A percentile compares a stretch with the other conserved stretches of the same genome.
These are phyloP conservation scores for Brassica carinata DNA, from an alignment of 345 rosid genomes.

Conservation along the genomic window DNA sequence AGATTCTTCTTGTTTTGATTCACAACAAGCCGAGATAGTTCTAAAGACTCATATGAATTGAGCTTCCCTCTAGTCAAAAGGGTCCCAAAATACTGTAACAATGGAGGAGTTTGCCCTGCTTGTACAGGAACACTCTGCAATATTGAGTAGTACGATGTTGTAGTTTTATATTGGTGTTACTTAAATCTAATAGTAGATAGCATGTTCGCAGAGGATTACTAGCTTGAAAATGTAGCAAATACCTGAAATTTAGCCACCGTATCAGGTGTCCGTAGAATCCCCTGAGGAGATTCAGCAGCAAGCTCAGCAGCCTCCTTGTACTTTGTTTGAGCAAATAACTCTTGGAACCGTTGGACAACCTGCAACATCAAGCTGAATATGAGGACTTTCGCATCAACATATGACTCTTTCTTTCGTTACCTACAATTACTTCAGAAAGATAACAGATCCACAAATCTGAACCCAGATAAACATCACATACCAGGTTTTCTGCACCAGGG, in stretches of 20 bases:
- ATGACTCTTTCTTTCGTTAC: neutral
- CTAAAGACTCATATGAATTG: conserved; percentile 94
- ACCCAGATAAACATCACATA: conserved; percentile 41
- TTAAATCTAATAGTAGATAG: conserved; percentile 1
- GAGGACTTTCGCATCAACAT: conserved; percentile 11
- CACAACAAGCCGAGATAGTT: conserved; percentile 96
- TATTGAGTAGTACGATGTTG: conserved; percentile 3
- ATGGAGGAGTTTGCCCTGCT: conserved; percentile 98
- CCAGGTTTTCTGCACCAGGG: conserved; percentile 99
- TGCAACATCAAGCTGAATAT: conserved; percentile 44
- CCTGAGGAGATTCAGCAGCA: conserved; percentile 99
- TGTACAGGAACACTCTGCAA: conserved; percentile 98
- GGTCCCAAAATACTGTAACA: conserved; percentile 98
- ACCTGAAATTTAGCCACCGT: conserved; percentile 99
- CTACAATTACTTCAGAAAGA: conserved; percentile 11
- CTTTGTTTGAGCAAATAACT: conserved; percentile 96
- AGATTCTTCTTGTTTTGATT: conserved; percentile 99
- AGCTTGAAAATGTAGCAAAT: conserved; percentile 23
- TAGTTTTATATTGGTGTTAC: conserved; percentile 19
- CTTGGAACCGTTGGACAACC: conserved; percentile 99
- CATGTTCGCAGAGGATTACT: conserved; percentile 1
- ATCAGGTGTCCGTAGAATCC: conserved; percentile 95
- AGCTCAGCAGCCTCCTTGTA: conserved; percentile 99
- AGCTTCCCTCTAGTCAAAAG: conserved; percentile 98
- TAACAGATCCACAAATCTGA: conserved; percentile 27